Evolutionary conservation across 2,329 filamentous ascomycete species (phyloP).

Genomic region (Eurotiales sp.): DNA sequence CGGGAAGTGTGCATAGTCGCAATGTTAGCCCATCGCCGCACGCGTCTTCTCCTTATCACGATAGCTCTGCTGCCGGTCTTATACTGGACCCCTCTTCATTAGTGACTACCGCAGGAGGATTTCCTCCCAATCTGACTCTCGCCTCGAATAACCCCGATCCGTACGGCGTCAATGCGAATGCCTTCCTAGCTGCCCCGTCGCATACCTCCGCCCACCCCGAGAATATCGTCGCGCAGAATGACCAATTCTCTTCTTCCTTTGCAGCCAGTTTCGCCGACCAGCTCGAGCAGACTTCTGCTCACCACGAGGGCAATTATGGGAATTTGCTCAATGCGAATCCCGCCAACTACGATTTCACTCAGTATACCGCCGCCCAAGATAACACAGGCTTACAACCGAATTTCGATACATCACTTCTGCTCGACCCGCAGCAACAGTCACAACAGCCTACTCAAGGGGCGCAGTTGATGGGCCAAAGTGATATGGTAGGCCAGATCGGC

Average conservation of each 20-base stretch:
- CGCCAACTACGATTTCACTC: conserved; percentile 36
- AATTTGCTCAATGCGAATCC: conserved; percentile 38
- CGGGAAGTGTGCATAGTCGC: conserved; percentile 34
- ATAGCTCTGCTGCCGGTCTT: conserved; percentile 26
- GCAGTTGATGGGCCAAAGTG: conserved; percentile 45
- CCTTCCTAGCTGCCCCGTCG: conserved; percentile 33
- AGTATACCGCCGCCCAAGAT: conserved; percentile 30
- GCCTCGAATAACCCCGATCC: conserved; percentile 29
- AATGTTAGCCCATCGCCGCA: conserved; percentile 42
- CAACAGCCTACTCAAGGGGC: conserved; percentile 29
- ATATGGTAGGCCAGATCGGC: conserved; percentile 45
- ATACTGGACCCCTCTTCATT: conserved; percentile 32
- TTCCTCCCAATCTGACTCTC: conserved; percentile 30
- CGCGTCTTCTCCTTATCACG: conserved; percentile 35
- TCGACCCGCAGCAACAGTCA: conserved; percentile 39
- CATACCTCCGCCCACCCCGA: conserved; percentile 28
- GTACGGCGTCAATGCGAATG: conserved; percentile 30
- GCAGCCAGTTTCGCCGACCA: conserved; percentile 34
- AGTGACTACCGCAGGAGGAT: conserved; percentile 27
- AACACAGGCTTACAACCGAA: conserved; percentile 29
- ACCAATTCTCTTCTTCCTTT: conserved; percentile 35
- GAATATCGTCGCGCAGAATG: conserved; percentile 32
- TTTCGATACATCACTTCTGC: conserved; percentile 36
- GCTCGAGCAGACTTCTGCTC: conserved; percentile 30
- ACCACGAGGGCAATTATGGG: conserved; percentile 35